A percentile compares a stretch with the other conserved stretches of the same genome.
Evolutionary conservation across 2,329 filamentous ascomycete genomes (phyloP).

Genomic region (Juglanconis sp.): DNA sequence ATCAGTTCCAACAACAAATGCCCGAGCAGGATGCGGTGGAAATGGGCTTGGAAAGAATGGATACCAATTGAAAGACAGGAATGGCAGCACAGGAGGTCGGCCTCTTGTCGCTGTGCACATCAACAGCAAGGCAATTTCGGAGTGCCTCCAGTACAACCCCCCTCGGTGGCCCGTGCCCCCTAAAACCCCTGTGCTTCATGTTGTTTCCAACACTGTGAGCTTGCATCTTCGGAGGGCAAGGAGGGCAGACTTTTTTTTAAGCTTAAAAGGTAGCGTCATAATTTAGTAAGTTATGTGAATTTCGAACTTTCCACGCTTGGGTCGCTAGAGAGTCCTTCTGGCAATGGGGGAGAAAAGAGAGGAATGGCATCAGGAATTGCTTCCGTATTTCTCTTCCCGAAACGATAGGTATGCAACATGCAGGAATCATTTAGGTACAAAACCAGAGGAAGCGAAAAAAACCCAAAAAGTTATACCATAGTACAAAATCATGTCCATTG

Average conservation of each 20-base stretch:
- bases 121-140: not conserved
- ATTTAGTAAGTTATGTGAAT: conserved; percentile 3
- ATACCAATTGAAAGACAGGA: conserved; percentile 1
- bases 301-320: conserved; percentile 2
- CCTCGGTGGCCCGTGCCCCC: not conserved
- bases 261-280: conserved; percentile 11
- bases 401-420: not conserved
- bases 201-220: too few relatives aligned
- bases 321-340: not conserved
- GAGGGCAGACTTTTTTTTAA: not conserved
- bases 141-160: not conserved
- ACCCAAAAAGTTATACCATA: not conserved
- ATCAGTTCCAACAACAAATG: not conserved
- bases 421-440: not conserved
- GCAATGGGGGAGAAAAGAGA: not conserved
- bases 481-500: not conserved
- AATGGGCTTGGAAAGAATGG: not conserved
- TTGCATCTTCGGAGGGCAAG: not conserved
- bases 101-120: not conserved
- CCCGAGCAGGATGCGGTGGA: not conserved
- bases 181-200: not conserved
- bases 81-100: not conserved
- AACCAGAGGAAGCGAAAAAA: not conserved
- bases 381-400: not conserved
- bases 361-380: not conserved